A percentile compares a stretch with the other conserved stretches of the same genome.
phyloP scores from a whole-genome alignment of 2,329 filamentous ascomycete genomes.

The Pseudogymnoascus sp. region DNA sequence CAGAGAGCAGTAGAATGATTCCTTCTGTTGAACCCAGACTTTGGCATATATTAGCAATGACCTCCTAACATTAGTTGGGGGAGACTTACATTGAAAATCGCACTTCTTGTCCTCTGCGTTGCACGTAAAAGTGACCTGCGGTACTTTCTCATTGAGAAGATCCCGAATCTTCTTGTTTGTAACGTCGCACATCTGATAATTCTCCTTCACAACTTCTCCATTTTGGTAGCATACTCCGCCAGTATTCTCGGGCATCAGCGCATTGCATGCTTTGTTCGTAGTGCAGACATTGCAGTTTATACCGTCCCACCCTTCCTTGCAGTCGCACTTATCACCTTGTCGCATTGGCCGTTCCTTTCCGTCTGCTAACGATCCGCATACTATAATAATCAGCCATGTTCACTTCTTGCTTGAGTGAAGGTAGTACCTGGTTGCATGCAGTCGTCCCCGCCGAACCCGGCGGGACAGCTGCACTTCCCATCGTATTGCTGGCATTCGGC shows the following conservation, averaged over 20 bases:
- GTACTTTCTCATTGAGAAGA: conserved; percentile 74
- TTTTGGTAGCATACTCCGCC: conserved; percentile 89
- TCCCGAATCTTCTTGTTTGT: conserved; percentile 92
- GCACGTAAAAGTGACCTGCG: conserved; percentile 93
- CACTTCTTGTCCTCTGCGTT: conserved; percentile 67
- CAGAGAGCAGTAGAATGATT: conserved; percentile 94
- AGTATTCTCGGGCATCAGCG: conserved; percentile 74
- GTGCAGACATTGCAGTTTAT: conserved; percentile 98
- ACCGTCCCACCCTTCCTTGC: conserved; percentile 87
- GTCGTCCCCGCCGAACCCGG: conserved; percentile 90
- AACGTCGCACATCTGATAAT: conserved; percentile 96
- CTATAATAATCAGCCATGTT: conserved; percentile 29
- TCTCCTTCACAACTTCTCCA: conserved; percentile 84
- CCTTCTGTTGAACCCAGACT: conserved; percentile 91
- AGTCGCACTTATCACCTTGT: conserved; percentile 65
- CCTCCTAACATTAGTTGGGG: not conserved
- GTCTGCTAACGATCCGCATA: conserved; percentile 81
- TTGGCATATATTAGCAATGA: conserved; percentile 18
- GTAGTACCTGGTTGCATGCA: conserved; percentile 70
- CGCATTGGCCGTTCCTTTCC: conserved; percentile 73
- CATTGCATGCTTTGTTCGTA: conserved; percentile 73
- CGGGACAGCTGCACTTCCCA: conserved; percentile 85
- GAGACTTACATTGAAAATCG: conserved; percentile 80
- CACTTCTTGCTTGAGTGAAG: not conserved
- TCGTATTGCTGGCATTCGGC: conserved; percentile 82